Conservation (phyloP, 2,329 filamentous ascomycete genomes). For the Aspergillus sp. region DNA sequence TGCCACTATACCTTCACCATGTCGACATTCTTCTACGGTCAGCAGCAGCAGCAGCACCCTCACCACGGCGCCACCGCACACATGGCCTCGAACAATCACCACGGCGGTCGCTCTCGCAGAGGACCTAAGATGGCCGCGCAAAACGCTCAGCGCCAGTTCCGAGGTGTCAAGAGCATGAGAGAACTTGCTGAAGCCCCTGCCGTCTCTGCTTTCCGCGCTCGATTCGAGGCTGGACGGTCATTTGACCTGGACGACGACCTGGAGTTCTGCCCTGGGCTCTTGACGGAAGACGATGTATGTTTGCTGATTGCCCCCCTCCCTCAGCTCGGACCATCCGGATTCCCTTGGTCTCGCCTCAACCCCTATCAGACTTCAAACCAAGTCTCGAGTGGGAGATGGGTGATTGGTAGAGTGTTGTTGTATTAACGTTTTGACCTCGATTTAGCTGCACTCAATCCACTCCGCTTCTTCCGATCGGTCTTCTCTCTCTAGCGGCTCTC, state of each 20-base stretch:
- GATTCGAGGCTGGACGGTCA: slow-evolving; percentile 87
- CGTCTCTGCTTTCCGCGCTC: slow-evolving; percentile 74
- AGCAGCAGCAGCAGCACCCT: slow-evolving; percentile 46
- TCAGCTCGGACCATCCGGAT: neutral
- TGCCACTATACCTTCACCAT: slow-evolving; percentile 34
- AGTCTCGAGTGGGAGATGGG: neutral
- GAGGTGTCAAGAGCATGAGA: slow-evolving; percentile 80
- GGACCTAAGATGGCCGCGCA: slow-evolving; percentile 78
- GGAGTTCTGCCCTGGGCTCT: slow-evolving; percentile 87
- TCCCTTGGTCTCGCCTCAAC: neutral
- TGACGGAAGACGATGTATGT: slow-evolving; percentile 89
- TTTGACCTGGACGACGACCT: slow-evolving; percentile 96
- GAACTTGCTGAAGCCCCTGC: slow-evolving; percentile 77
- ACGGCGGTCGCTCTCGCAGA: slow-evolving; percentile 80
- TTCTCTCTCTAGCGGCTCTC: slow-evolving; percentile 90
- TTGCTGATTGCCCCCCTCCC: neutral
- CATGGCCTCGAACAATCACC: slow-evolving; percentile 68
- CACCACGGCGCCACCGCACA: slow-evolving; percentile 54
- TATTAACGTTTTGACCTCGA: slow-evolving; percentile 19
- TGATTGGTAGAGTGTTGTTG: neutral
- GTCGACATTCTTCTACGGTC: slow-evolving; percentile 49
- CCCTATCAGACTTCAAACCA: neutral
- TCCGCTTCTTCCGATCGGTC: slow-evolving; percentile 88
- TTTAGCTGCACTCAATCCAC: slow-evolving; percentile 84
- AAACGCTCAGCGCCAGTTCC: slow-evolving; percentile 82